Evolutionary conservation across 1,284 basidiomycete genomes (phyloP), one percentile per base, ranked within the genome.

Genomic region (Fomes fomentarius): DNA sequence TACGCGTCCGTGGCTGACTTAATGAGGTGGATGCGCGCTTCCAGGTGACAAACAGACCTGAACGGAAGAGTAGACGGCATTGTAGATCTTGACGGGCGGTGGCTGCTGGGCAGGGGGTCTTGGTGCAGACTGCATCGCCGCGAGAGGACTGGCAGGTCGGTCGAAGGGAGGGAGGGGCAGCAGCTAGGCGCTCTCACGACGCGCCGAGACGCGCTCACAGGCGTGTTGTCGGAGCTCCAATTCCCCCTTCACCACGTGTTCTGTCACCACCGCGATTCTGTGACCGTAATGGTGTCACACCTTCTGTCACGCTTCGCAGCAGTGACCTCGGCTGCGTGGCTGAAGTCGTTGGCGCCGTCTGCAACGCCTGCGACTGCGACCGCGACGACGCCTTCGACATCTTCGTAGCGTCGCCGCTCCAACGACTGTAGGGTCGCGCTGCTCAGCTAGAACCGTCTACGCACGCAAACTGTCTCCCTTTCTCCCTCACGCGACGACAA

Each of bases 61-160:
- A 9, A 93, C 91, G 21, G 89, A 91, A 12, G 89, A 91, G 66
- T 93, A 93, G 43, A 93, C 91, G 8, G 90, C 90, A 83, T 93
- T 93, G 75, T 93, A 93, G 62, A 93, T 91, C 75, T 91, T 91
- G 50, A 91, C 85, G 34, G 85, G 82, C 45, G 84, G 77, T 63
- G 80, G 83, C 63, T 81, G 83, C 55, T 76, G 78, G 39, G 71
- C 71, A 24, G 66, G 63, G 53, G 63, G 65, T 45, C 65, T 62
- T 43, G 64, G 58, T 26, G 62, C 59, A 53, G 69, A 63, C 67
- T 76, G 74, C 72, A 75, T 74, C 38, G 48, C 50, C 47, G 56
- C 53, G 47, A 31, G 50, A 46, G 42, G 45, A 25, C 49, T 51
- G 25, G 49, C 40, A 39, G 28, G 25, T 55, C 19, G 31, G 42